Evolutionary conservation across 1,284 basidiomycete species (phyloP).

Genomic region (Rhodotorula mucilaginosa): DNA sequence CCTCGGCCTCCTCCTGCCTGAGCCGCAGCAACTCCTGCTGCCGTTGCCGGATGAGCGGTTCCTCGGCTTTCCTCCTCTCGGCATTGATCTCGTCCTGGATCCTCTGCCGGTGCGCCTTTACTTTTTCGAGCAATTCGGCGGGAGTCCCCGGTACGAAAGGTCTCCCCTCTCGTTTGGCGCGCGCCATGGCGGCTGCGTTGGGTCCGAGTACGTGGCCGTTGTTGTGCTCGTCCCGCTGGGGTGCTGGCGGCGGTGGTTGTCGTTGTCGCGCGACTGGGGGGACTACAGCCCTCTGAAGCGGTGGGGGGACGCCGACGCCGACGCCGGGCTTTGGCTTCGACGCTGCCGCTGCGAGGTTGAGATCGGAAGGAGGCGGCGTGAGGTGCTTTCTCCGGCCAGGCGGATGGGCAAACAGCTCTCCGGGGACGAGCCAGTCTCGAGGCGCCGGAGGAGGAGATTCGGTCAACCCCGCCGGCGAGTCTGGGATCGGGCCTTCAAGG

Average conservation of each 20-base stretch:
- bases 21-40: too few relatives aligned
- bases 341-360: not conserved
- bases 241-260: not conserved
- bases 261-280: not conserved
- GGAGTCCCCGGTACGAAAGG: conserved; percentile 33
- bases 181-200: conserved; percentile 24
- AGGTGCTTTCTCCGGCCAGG: conserved; percentile 5
- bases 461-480: not conserved
- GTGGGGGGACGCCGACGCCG: not conserved
- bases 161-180: conserved; percentile 13
- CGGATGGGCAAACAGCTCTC: conserved; percentile 17
- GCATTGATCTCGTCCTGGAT: not conserved
- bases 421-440: conserved; percentile 16
- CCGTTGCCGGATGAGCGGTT: too few relatives aligned
- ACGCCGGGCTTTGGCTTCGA: not conserved
- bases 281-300: not conserved
- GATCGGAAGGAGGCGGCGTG: not conserved
- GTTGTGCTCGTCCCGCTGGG: conserved; percentile 2
- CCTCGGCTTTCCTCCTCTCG: too few relatives aligned
- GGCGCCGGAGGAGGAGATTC: conserved; percentile 11
- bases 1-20: too few relatives aligned
- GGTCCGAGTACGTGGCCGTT: conserved; percentile 14
- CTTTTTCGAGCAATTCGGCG: conserved; percentile 11
- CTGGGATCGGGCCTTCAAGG: not conserved
- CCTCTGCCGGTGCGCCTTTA: not conserved